These are phyloP conservation scores for Vigna trinervia DNA, from an alignment of 306 rosid genomes.

Conservation along the genomic window DNA sequence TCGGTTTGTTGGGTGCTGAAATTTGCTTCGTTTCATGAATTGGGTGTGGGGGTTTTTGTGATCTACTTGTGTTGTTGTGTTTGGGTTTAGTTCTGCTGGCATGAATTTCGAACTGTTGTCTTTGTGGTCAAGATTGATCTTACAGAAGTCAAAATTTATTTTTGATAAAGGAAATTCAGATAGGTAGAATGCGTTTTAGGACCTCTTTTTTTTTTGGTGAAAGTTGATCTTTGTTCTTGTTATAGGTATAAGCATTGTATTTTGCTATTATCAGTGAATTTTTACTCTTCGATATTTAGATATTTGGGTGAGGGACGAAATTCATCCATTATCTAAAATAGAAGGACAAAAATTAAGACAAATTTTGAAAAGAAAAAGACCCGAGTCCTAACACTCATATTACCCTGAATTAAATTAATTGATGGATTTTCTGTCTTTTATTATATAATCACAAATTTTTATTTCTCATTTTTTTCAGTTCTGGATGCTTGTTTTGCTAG, in stretches of 20 bases:
- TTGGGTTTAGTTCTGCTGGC: neutral
- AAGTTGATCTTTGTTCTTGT: neutral
- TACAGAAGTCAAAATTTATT: neutral
- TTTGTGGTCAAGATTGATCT: neutral
- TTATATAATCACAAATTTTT: neutral
- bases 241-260: neutral
- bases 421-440: conserved; percentile 1
- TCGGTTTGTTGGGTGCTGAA: neutral
- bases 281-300: neutral
- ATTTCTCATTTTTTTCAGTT: neutral
- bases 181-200: neutral
- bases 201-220: neutral
- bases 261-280: neutral
- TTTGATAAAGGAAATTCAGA: neutral
- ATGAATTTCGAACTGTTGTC: conserved; percentile 19
- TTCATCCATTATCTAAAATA: neutral
- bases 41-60: conserved; percentile 4
- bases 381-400: neutral
- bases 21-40: conserved; percentile 24
- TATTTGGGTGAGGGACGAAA: neutral
- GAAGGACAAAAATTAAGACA: neutral
- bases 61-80: neutral
- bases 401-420: conserved; percentile 23
- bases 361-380: neutral
- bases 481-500: neutral